Evolutionary conservation across 352 stramenopile genomes (phyloP).

Genomic region (Pythium guiyangense): DNA sequence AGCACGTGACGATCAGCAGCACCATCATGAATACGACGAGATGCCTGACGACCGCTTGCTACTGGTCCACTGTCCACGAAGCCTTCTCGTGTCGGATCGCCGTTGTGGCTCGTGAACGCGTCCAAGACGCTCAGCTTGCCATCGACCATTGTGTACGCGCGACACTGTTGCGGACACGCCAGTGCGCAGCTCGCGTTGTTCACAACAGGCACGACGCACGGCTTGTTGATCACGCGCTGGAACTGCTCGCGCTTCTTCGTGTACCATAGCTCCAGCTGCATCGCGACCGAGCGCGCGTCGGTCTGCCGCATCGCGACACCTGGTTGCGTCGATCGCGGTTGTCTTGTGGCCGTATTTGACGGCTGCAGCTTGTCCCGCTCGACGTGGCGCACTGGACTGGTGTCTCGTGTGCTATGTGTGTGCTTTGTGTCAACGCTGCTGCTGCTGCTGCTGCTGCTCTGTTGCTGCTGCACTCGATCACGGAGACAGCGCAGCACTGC

Average conservation of each 20-base stretch:
- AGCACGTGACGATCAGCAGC: too few relatives aligned
- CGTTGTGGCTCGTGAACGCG: too few relatives aligned
- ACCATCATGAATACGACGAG: too few relatives aligned
- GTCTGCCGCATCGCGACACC: neutral
- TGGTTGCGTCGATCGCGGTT: too few relatives aligned
- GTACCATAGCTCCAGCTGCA: constrained; percentile 15
- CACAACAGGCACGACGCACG: constrained; percentile 32
- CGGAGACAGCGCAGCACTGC: constrained; percentile 4
- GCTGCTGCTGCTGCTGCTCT: neutral
- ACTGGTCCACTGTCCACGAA: too few relatives aligned
- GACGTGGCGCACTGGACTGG: neutral
- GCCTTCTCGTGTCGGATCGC: too few relatives aligned
- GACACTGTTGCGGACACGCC: too few relatives aligned
- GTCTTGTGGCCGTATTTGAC: neutral
- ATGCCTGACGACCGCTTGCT: too few relatives aligned
- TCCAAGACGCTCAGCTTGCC: too few relatives aligned
- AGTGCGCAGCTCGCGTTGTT: too few relatives aligned
- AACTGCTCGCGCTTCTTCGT: constrained; percentile 23
- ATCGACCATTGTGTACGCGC: too few relatives aligned
- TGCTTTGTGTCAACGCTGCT: neutral
- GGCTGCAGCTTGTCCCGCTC: constrained; percentile 1
- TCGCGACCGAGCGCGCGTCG: constrained; percentile 4
- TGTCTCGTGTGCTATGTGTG: neutral
- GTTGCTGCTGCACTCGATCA: neutral
- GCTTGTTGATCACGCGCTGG: constrained; percentile 22